Base-by-base conservation (phyloP, 2,329 filamentous ascomycete genomes). In the Ceratocystis smalleyi region DNA sequence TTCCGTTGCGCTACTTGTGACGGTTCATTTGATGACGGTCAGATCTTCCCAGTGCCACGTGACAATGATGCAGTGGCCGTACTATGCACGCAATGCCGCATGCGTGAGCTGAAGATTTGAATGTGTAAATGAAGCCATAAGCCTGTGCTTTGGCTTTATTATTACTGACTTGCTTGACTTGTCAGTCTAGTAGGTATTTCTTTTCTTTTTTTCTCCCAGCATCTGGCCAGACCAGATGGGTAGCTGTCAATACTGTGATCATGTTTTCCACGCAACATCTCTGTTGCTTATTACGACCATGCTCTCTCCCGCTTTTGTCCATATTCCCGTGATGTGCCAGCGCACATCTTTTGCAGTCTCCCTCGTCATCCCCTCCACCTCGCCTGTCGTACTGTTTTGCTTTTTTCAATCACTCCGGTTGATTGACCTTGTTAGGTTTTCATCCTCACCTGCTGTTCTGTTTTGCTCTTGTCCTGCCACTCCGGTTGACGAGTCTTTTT, bases 1-100 rank as follows among this genome's bases (percentile, higher is more conserved):
- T 99, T 99, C 76, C 84, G 86, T 64, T 99, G 94, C 72, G 81
- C 78, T 17, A 77, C 77, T 17, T 87, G 84, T 69, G 74, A 77
- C 10, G 81, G 80, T 43, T 79, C 80, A 0, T 86, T 87, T 69
- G 79, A 82, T 43, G 83, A 86, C 69, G 83, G 84, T 0, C 82
- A 85, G 71, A 81, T 86, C 68, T 86, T 86, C 71, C 82, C 83
- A 49, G 79, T 81, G 67, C 76, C 81, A 62, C 68, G 71, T 0
- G 76, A 75, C n/a, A 30, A 30, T 6, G 77, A 77, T 2, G 72
- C 75, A 61, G 77, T 76, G 67, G 74, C 81, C 59, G 79, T 85
- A 22, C 73, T 85, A 67, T 87, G 84, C 71, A 84, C 82, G n/a
- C 71, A 70, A 10, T 87, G 84, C 70, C 79, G 83, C 68, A 76